A percentile compares a stretch with the other conserved stretches of the same genome.
Evolutionary conservation across 495 filamentous ascomycete genomes (phyloP).

Genomic region (Neurospora cerealis): DNA sequence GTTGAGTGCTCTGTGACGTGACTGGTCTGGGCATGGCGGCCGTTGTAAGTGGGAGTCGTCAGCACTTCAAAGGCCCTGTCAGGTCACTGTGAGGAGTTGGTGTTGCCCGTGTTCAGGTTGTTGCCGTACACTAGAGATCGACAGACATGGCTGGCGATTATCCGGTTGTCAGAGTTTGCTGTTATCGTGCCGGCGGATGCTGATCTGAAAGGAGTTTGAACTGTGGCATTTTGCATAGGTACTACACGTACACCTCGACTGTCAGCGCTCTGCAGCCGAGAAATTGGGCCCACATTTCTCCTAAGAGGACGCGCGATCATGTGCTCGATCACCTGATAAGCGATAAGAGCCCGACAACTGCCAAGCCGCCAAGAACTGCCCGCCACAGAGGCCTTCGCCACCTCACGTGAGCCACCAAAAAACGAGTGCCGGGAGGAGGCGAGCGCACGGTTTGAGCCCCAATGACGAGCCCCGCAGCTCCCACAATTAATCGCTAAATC

Average conservation of each 20-base stretch:
- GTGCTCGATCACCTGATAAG: neutral
- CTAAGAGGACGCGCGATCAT: neutral
- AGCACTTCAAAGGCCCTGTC: neutral
- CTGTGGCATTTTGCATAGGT: neutral
- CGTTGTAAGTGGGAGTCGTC: neutral
- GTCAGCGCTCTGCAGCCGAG: neutral
- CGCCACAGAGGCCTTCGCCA: neutral
- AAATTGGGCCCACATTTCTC: neutral
- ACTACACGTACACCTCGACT: neutral
- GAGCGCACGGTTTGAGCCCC: slow-evolving; percentile 14
- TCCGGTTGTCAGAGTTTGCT: neutral
- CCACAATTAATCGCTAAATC: slow-evolving; percentile 10
- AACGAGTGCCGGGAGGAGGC: neutral
- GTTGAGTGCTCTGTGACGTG: neutral
- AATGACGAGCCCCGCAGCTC: slow-evolving; percentile 19
- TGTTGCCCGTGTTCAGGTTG: neutral
- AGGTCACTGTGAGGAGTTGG: neutral
- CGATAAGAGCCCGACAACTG: neutral
- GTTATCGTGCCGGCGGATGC: neutral
- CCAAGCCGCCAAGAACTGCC: neutral
- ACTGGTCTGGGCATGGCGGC: neutral
- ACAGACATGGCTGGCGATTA: neutral
- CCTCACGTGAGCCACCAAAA: neutral
- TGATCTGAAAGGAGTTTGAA: neutral
- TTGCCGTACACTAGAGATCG: neutral